phyloP scores from a whole-genome alignment of 1,284 basidiomycete genomes.

The Cutaneotrichosporon daszewskae region DNA sequence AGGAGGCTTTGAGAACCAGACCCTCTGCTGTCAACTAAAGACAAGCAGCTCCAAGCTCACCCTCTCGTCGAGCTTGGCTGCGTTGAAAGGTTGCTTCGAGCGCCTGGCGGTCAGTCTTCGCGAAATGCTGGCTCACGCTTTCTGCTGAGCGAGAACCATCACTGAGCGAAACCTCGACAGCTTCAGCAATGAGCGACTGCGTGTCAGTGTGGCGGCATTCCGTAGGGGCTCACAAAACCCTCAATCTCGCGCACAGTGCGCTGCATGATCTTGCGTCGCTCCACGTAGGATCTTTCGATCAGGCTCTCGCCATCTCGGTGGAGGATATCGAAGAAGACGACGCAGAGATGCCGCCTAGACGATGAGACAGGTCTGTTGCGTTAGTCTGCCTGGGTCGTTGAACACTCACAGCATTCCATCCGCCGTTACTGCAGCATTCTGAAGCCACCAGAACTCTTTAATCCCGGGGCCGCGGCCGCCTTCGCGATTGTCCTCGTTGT shows the following conservation, averaged over 20 bases:
- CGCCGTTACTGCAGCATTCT: slow-evolving; percentile 28
- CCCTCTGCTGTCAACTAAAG: slow-evolving; percentile 48
- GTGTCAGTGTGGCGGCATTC: no score
- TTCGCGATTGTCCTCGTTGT: slow-evolving; percentile 52
- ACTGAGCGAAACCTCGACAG: slow-evolving; percentile 47
- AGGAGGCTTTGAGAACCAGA: slow-evolving; percentile 68
- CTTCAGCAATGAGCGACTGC: slow-evolving; percentile 53
- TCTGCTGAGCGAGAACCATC: neutral
- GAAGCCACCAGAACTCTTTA: slow-evolving; percentile 51
- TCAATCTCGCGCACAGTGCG: slow-evolving; percentile 52
- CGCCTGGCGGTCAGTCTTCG: slow-evolving; percentile 2
- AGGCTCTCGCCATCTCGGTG: slow-evolving; percentile 58
- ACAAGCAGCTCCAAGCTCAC: neutral
- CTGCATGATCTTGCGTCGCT: slow-evolving; percentile 61
- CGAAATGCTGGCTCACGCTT: neutral
- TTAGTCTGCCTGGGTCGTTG: no score
- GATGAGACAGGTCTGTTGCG: no score
- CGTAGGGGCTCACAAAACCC: slow-evolving; percentile 53
- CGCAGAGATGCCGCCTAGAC: slow-evolving; percentile 62
- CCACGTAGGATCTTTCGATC: slow-evolving; percentile 55
- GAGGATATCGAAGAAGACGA: slow-evolving; percentile 80
- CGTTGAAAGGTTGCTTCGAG: neutral
- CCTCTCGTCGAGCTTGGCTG: neutral
- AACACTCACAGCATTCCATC: neutral
- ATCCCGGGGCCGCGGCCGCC: slow-evolving; percentile 42